Percentiles rank a stretch among this genome's conserved stretches.
phyloP scores from a whole-genome alignment of 2,329 filamentous ascomycete genomes.

The Bipolaris sorokiniana region DNA sequence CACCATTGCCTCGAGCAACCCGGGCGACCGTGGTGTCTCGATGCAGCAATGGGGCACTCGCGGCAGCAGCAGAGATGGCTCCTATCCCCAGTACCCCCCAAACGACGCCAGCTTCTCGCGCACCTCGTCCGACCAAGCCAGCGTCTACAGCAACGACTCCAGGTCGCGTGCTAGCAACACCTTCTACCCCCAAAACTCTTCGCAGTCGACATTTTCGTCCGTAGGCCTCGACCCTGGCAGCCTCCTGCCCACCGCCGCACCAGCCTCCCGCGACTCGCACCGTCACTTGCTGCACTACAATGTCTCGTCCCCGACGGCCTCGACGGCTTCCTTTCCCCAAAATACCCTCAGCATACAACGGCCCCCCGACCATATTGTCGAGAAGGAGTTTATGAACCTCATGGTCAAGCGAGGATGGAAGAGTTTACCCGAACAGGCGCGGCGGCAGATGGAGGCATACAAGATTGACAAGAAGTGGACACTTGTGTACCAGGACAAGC shows the following conservation, averaged over 20 bases:
- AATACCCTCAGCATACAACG: constrained; percentile 69
- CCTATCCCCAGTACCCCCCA: constrained; percentile 30
- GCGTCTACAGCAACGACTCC: constrained; percentile 68
- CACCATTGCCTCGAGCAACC: constrained; percentile 73
- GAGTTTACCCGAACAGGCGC: constrained; percentile 91
- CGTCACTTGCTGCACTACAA: constrained; percentile 50
- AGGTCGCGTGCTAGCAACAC: constrained; percentile 59
- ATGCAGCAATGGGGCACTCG: constrained; percentile 75
- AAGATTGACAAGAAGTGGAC: constrained; percentile 97
- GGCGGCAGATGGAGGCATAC: constrained; percentile 95
- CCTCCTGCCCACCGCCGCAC: constrained; percentile 46
- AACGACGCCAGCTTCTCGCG: constrained; percentile 57
- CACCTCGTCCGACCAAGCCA: constrained; percentile 68
- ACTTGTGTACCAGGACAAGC: constrained; percentile 89
- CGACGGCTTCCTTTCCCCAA: constrained; percentile 57
- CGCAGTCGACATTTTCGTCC: constrained; percentile 59
- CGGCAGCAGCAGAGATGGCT: constrained; percentile 35
- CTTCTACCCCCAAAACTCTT: constrained; percentile 63
- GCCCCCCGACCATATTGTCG: constrained; percentile 79
- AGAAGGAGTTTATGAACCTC: constrained; percentile 87
- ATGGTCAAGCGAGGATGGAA: constrained; percentile 99
- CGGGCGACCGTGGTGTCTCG: constrained; percentile 70
- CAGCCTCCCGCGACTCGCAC: constrained; percentile 52
- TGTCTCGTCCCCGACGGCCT: constrained; percentile 55
- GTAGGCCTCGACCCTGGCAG: constrained; percentile 51